Base-by-base conservation (phyloP, 306 rosid species). In the Corylus heterophylla region DNA sequence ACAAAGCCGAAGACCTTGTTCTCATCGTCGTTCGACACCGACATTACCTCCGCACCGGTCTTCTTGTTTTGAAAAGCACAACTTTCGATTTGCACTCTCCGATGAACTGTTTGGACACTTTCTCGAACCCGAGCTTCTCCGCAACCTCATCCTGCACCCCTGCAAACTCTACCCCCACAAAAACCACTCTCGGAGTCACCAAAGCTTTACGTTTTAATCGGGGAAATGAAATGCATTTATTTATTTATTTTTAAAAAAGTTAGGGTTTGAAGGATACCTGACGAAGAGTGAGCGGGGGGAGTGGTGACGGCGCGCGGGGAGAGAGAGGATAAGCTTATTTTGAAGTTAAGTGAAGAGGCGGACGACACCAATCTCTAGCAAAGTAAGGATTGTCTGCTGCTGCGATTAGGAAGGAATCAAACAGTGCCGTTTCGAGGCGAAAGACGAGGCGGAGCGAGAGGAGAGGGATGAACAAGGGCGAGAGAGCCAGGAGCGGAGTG, bases 91-190 rank as follows among this genome's bases (percentile, higher is more conserved):
- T n/a, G n/a, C n/a, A n/a, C n/a, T n/a, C n/a, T n/a, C n/a, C n/a
- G n/a, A n/a, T n/a, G 78, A 93, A 87, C 84, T 95, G 90, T 48
- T 90, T 94, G 1, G 98, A 85, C 3, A 93, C 89, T 80, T 87
- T 95, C 89, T 95, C 89, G 69, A 91, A 95, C 12, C 98, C 99
- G 63, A 89, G 80, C 74, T 81, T 63, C 63, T 78, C 91, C 27
- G 90, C 96, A 74, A 89, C 88, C 73, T 91, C 97, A 75, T 93
- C 88, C 4, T 83, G 78, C 3, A 83, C 93, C 39, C 88, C 86
- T 35, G 81, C 37, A 73, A 87, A 87, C 74, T 88, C 92, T 91
- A 39, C 52, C 22, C 22, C 27, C 78, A 73, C 1, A 58, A 54
- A 82, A 79, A 70, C 29, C 29, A 45, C 22, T 25, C 44, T 48